Evolutionary conservation across 805 yeast species (phyloP), one percentile per base, ranked within the genome.

Genomic region (Ogataea saltuana): DNA sequence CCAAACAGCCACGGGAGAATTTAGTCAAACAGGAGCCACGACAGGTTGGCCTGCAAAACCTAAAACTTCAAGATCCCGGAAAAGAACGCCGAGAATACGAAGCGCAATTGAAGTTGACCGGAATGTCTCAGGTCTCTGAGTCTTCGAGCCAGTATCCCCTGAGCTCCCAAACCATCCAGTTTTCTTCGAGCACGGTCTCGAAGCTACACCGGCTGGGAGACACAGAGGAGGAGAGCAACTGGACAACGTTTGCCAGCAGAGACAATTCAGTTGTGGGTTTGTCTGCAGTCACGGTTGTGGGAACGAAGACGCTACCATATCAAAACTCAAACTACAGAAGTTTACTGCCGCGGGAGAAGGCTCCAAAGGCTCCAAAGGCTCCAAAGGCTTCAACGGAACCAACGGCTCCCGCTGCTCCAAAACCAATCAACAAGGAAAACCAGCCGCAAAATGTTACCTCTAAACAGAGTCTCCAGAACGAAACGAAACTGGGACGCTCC

Each of bases 141-240:
- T 7, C 12, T 9, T 23, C 50, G 3, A 34, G 16, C n/a, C 25
- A 25, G 13, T 23, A 38, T 4, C 47, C 53, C 31, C 38, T 53
- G 15, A 46, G 27, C 12, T 22, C 35, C 17, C 39, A 42, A 15
- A 55, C 57, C 2, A 31, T 55, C 4, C 31, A 53, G 3, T 50
- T 46, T 19, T 58, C 63, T 11, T 58, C 60, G 4, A 58, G 61
- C 39, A 49, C 54, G 6, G 38, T 43, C 11, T 48, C 48, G n/a
- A 51, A 48, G 13, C 29, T 60, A 25, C 27, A 21, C 29, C 28
- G 32, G 26, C 22, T 39, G 39, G 39, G 18, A 17, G 33, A 16
- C 40, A 43, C 30, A 28, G 47, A 27, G 15, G 33, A 29, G 29
- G 22, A 28, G 15, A 25, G 21, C 22, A 52, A 57, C 28, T 57